phyloP scores from a whole-genome alignment of 2,329 filamentous ascomycete genomes.

The Coleophoma crateriformis region DNA sequence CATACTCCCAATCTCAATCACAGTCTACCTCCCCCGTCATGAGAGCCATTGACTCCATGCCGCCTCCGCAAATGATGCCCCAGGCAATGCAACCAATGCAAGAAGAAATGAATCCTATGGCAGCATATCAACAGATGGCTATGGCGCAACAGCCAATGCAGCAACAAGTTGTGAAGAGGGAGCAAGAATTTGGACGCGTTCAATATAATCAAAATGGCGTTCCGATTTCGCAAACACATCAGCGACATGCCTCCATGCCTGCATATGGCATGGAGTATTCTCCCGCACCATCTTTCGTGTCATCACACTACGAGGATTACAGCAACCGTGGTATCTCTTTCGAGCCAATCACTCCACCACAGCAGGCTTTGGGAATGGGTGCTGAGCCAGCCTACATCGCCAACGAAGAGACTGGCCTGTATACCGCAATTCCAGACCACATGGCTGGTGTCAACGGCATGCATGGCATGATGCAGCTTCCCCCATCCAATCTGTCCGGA shows the following conservation, averaged over 20 bases:
- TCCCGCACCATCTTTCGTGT: conserved; percentile 93
- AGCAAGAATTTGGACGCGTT: conserved; percentile 74
- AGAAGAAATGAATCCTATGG: conserved; percentile 59
- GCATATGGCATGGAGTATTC: conserved; percentile 94
- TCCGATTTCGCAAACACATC: conserved; percentile 75
- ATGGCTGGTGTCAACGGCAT: conserved; percentile 66
- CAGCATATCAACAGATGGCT: conserved; percentile 61
- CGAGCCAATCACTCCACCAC: conserved; percentile 93
- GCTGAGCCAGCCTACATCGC: conserved; percentile 94
- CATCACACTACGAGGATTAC: conserved; percentile 98
- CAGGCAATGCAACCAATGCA: conserved; percentile 45
- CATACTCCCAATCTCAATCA: conserved; percentile 50
- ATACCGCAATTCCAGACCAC: conserved; percentile 90
- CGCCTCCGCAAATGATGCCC: conserved; percentile 78
- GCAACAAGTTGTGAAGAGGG: conserved; percentile 77
- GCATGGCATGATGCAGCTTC: conserved; percentile 86
- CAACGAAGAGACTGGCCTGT: conserved; percentile 94
- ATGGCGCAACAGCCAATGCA: conserved; percentile 61
- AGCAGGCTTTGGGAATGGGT: conserved; percentile 76
- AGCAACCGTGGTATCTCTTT: conserved; percentile 94
- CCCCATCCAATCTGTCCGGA: conserved; percentile 76
- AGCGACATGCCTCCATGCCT: conserved; percentile 97
- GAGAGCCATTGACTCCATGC: conserved; percentile 90
- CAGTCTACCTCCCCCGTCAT: conserved; percentile 86
- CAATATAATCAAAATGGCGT: conserved; percentile 93